These are phyloP conservation scores for Ceratobasidium theobromae DNA, from an alignment of 1,284 basidiomycete genomes.

Conservation along the genomic window DNA sequence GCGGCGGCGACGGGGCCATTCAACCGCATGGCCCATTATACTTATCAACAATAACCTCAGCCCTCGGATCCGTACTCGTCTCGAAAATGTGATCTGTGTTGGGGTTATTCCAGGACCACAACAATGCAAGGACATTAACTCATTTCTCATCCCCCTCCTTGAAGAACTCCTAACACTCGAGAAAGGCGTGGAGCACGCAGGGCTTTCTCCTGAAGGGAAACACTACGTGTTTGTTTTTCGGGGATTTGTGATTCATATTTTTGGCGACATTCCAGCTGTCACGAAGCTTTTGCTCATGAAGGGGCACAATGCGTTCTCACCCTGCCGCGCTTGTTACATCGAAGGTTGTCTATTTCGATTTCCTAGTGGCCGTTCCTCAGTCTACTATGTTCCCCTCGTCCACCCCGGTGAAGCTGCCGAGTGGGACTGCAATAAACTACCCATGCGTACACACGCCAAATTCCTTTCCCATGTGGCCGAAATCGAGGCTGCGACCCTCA, in stretches of 20 bases:
- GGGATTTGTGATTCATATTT: constrained; percentile 29
- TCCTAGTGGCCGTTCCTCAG: constrained; percentile 33
- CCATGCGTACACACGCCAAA: neutral
- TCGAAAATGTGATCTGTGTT: too few species aligned
- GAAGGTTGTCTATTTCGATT: constrained; percentile 39
- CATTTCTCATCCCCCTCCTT: constrained; percentile 30
- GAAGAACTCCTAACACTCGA: constrained; percentile 27
- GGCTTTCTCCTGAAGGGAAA: neutral
- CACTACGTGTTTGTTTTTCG: constrained; percentile 33
- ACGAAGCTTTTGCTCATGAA: constrained; percentile 42
- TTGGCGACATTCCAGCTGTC: constrained; percentile 44
- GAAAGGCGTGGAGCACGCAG: constrained; percentile 8
- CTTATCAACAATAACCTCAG: too few species aligned
- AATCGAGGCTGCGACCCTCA: neutral
- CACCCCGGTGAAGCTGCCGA: constrained; percentile 18
- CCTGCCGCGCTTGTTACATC: constrained; percentile 44
- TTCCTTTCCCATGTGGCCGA: neutral
- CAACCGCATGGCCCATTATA: too few species aligned
- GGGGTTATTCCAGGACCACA: constrained; percentile 34
- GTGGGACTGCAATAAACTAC: constrained; percentile 35
- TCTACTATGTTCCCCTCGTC: constrained; percentile 44
- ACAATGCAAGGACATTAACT: constrained; percentile 31
- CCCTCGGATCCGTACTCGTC: too few species aligned
- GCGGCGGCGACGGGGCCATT: constrained; percentile 36
- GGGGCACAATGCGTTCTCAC: constrained; percentile 42